Base-by-base conservation (phyloP, 176 grass and related monocot genomes). In the Tillandsia leiboldiana region DNA sequence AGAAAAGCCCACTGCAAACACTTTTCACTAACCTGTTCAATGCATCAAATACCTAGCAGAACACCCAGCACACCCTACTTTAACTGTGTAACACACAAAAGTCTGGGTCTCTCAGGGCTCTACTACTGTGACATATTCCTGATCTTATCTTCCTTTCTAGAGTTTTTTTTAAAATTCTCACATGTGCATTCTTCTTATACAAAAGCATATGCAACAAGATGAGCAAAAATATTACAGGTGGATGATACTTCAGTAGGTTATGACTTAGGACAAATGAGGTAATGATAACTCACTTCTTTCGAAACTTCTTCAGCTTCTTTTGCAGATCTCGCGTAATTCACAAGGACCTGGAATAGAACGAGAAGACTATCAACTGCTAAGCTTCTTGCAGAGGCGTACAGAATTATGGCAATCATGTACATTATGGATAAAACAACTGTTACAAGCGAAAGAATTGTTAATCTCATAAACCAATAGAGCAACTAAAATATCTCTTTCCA, bases 231-330 rank as follows among this genome's bases (percentile, higher is more conserved):
- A 57, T 15, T 57, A 15, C 4, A 17, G 12, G 53, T 15, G 8
- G 53, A 57, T 57, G 53, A 57, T 57, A 57, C 53, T 57, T 57
- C 53, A 3, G 17, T 18, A 57, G 17, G 53, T 57, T 15, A 57
- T 33, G 29, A 33, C 29, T 33, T 33, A 5, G 29, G 29, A 33
- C 29, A 49, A 58, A 67, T 58, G 23, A 70, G 64, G 67, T 50
- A 68, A 82, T 48, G 3, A 33, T 64, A 33, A 53, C 81, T 73
- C 50, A 96, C 93, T 83, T 90, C 89, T 79, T 97, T 77, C 54
- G 89, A 92, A 29, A 97, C 94, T 54, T 90, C 89, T 80, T 97
- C 87, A 70, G 94, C 94, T 82, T 97, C 94, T 77, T 90, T 93
- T 49, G 89, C 83, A 28, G 94, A 97, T 20, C 94, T 86, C 15